phyloP scores from a whole-genome alignment of 257 asterid species.

The Jacaranda mimosifolia region DNA sequence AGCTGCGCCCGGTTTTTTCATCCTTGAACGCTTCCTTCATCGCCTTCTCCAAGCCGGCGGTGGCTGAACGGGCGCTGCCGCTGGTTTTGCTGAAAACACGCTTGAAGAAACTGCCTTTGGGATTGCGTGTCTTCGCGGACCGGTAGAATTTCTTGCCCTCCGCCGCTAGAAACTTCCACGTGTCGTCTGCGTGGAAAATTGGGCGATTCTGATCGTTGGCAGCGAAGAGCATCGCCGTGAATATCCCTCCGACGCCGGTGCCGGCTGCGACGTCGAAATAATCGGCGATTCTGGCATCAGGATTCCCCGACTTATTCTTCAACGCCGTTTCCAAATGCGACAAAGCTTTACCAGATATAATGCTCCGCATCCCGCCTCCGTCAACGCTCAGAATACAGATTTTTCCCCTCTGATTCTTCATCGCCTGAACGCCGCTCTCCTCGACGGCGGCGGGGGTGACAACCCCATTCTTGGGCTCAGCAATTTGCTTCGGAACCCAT shows the following conservation, averaged over 20 bases:
- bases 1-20: conserved; percentile 58
- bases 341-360: conserved; percentile 77
- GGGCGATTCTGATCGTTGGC: conserved; percentile 67
- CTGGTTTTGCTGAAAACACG: conserved; percentile 54
- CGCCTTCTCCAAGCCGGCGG: conserved; percentile 69
- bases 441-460: conserved; percentile 37
- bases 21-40: conserved; percentile 80
- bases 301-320: conserved; percentile 74
- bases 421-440: conserved; percentile 49
- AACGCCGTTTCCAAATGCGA: conserved; percentile 80
- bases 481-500: conserved; percentile 74
- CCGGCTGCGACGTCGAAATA: conserved; percentile 97
- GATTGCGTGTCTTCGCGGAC: conserved; percentile 39
- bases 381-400: conserved; percentile 82
- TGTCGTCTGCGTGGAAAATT: conserved; percentile 77
- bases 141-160: conserved; percentile 63
- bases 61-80: conserved; percentile 23
- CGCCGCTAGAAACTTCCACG: conserved; percentile 83
- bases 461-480: conserved; percentile 39
- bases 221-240: conserved; percentile 92
- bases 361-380: conserved; percentile 88
- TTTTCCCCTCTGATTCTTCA: conserved; percentile 84
- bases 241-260: conserved; percentile 89
- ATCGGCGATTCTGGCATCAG: conserved; percentile 85
- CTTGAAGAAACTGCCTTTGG: conserved; percentile 45